phyloP scores from a whole-genome alignment of 2,329 filamentous ascomycete species.

The Monosporascus sp. region DNA sequence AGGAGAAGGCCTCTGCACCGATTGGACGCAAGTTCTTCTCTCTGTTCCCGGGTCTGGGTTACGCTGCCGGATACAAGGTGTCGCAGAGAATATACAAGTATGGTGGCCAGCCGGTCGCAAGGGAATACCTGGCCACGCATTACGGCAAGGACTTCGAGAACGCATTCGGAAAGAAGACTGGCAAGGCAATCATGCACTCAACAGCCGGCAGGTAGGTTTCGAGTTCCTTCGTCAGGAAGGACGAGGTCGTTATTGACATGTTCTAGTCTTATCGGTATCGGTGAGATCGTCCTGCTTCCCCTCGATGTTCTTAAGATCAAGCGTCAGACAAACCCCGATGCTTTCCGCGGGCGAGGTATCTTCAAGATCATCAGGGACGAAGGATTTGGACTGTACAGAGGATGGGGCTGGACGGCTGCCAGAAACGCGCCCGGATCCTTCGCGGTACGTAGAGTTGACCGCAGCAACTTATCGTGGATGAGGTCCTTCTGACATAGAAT shows the following conservation, averaged over 20 bases:
- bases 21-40: constrained; percentile 79
- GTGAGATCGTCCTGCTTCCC: constrained; percentile 91
- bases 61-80: constrained; percentile 97
- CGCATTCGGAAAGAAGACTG: constrained; percentile 91
- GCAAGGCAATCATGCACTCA: constrained; percentile 97
- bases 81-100: constrained; percentile 98
- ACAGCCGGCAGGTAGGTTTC: constrained; percentile 73
- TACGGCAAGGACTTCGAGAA: constrained; percentile 79
- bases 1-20: constrained; percentile 71
- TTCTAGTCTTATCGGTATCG: constrained; percentile 82
- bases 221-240: not conserved
- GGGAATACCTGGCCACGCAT: constrained; percentile 79
- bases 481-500: constrained; percentile 11
- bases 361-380: constrained; percentile 88
- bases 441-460: constrained; percentile 58
- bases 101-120: constrained; percentile 89
- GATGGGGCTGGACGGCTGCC: constrained; percentile 96
- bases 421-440: constrained; percentile 96
- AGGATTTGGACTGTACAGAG: constrained; percentile 91
- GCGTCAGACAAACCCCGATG: constrained; percentile 97
- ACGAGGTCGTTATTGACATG: constrained; percentile 1
- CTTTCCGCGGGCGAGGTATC: constrained; percentile 89
- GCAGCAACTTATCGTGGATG: not conserved
- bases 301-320: constrained; percentile 99
- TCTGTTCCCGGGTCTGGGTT: constrained; percentile 93